Evolutionary conservation across 208 protist genomes (phyloP), one percentile per base, ranked within the genome.

Genomic region (Acanthamoeba healyi): DNA sequence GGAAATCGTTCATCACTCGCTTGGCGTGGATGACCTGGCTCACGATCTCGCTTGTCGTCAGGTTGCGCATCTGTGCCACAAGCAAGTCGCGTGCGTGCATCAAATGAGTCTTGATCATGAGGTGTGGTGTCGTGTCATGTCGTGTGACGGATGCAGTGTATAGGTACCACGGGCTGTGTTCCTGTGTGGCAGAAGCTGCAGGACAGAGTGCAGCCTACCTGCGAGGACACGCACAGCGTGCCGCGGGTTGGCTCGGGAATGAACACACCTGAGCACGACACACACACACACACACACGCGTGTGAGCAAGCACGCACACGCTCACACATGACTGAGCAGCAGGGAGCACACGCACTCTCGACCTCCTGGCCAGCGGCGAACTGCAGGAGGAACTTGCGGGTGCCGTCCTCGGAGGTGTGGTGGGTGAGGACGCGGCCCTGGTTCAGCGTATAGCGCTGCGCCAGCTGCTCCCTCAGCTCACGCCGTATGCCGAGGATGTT

Each of bases 301-400:
- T 17, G n/a, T 6, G 12, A 46, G 38, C 36, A 32, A 32, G 29
- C 7, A 26, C 29, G 74, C 10, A 15, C 10, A 10, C 10, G 34
- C 6, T 6, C 74, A 46, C 6, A 15, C 24, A 24, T 26, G 29
- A 32, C 15, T 9, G 26, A 54, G 49, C n/a, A n/a, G n/a, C n/a
- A n/a, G n/a, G n/a, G n/a, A n/a, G n/a, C n/a, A n/a, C n/a, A 84
- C 74, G 36, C 29, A 84, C 74, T 84, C 29, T 84, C 74, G 42
- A 40, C 74, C 15, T 84, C 14, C 42, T 84, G 74, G 19, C 42
- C 49, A 15, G 49, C 74, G 42, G 12, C 74, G 42, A 84, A 84
- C 19, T 84, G 12, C 6, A 84, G 19, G 19, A 84, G 74, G 24
- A 17, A 84, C 42, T 84, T 84, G 42, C 74, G 74, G 19, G 74